Percentiles rank a stretch among this genome's conserved stretches.
Evolutionary conservation across 495 filamentous ascomycete genomes (phyloP).

Genomic region (Hypoxylon fragiforme): DNA sequence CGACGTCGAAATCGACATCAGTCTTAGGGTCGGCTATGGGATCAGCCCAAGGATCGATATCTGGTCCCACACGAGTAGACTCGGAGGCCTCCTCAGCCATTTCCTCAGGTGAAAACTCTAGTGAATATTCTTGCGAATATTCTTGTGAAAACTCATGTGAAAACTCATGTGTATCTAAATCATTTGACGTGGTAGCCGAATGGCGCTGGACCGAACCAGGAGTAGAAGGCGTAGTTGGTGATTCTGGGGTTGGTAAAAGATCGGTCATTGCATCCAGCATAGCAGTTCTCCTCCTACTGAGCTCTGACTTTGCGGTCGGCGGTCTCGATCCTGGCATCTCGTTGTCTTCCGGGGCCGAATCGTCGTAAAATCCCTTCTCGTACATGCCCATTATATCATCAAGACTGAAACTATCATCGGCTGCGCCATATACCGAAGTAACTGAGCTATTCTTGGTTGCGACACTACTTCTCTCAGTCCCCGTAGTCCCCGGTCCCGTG

Average conservation of each 20-base stretch:
- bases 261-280: constrained; percentile 53
- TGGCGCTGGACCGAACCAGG: constrained; percentile 37
- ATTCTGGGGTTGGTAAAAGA: constrained; percentile 36
- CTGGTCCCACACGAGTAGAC: constrained; percentile 5
- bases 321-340: background rate
- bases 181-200: constrained; percentile 45
- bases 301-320: constrained; percentile 36
- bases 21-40: constrained; percentile 45
- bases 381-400: constrained; percentile 96
- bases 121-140: no score
- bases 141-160: no score
- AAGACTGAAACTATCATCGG: constrained; percentile 76
- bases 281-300: constrained; percentile 40
- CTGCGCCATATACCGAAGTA: constrained; percentile 62
- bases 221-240: constrained; percentile 23
- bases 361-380: constrained; percentile 75
- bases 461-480: constrained; percentile 81
- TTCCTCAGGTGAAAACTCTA: no score
- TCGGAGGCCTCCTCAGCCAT: constrained; percentile 35
- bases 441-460: constrained; percentile 78
- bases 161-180: constrained; percentile 38
- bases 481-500: constrained; percentile 66
- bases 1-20: constrained; percentile 44
- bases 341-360: constrained; percentile 46
- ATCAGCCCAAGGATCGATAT: constrained; percentile 12